Percentiles rank a stretch among this genome's conserved stretches.
These are phyloP conservation scores for Phytophthora megakarya DNA, from an alignment of 352 stramenopile species.

Conservation along the genomic window DNA sequence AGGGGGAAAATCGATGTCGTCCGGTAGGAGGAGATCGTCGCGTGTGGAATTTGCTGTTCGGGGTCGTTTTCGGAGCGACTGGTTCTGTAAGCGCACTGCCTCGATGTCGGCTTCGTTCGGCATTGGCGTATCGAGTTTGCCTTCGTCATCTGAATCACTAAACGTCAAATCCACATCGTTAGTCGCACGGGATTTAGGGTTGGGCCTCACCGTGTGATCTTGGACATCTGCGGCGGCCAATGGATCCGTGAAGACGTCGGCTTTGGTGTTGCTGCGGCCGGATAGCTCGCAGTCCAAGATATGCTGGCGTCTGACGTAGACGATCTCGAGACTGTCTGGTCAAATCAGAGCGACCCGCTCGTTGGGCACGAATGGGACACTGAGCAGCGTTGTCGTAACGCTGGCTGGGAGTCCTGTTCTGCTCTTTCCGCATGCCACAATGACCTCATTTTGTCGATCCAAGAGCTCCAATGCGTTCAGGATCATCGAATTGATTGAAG, in stretches of 20 bases:
- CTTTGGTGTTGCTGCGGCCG: background rate
- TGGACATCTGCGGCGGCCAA: background rate
- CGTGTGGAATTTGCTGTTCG: too few species aligned
- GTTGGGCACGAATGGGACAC: background rate
- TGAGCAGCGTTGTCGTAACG: conserved; percentile 1
- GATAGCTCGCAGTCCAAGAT: conserved; percentile 2
- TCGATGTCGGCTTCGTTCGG: background rate
- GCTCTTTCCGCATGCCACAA: background rate
- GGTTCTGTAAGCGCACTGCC: background rate
- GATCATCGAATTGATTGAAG: background rate
- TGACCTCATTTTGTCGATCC: background rate
- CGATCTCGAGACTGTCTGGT: background rate
- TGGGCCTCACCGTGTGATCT: too few species aligned
- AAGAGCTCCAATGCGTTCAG: background rate
- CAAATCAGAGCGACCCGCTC: conserved; percentile 1
- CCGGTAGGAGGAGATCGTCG: background rate
- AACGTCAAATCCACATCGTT: background rate
- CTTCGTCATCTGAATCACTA: conserved; percentile 11
- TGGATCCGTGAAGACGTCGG: background rate
- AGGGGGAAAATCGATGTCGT: background rate
- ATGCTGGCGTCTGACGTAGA: background rate
- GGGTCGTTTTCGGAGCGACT: background rate
- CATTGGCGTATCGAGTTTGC: background rate
- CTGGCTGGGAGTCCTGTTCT: background rate
- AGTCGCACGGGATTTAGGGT: background rate